These are phyloP conservation scores for Xylaria flabelliformis DNA, from an alignment of 495 filamentous ascomycete genomes.

Conservation along the genomic window DNA sequence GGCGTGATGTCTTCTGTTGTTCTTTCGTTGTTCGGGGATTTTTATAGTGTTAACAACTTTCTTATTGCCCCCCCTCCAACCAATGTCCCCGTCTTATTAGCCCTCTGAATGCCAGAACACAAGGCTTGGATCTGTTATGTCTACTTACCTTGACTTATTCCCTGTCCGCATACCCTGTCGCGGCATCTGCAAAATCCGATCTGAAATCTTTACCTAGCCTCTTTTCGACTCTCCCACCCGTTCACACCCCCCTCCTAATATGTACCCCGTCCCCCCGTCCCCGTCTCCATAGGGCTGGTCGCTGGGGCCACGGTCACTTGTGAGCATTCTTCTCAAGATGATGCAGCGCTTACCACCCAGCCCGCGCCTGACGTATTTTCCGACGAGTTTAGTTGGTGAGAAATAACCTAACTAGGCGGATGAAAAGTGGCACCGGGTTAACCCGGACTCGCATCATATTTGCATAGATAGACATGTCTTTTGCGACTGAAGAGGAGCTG, in stretches of 20 bases:
- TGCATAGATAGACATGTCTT: background rate
- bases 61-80: background rate
- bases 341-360: conserved; percentile 13
- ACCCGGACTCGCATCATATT: background rate
- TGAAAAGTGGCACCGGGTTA: background rate
- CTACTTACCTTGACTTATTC: conserved; percentile 22
- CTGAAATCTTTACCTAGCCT: conserved; percentile 28
- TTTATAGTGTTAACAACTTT: conserved; percentile 7
- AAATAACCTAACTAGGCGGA: conserved; percentile 1
- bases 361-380: conserved; percentile 10
- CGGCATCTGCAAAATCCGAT: conserved; percentile 31
- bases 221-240: conserved; percentile 27
- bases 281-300: conserved; percentile 30
- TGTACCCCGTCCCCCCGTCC: conserved; percentile 17
- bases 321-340: conserved; percentile 4
- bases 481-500: conserved; percentile 7
- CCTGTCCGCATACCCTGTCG: conserved; percentile 29
- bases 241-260: conserved; percentile 24
- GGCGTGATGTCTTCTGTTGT: background rate
- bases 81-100: background rate
- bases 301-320: conserved; percentile 9
- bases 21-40: conserved; percentile 1
- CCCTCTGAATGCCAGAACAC: background rate
- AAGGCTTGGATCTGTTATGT: conserved; percentile 21
- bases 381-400: conserved; percentile 11